phyloP scores from a whole-genome alignment of 805 yeast species.

The Maudiozyma bulderi region DNA sequence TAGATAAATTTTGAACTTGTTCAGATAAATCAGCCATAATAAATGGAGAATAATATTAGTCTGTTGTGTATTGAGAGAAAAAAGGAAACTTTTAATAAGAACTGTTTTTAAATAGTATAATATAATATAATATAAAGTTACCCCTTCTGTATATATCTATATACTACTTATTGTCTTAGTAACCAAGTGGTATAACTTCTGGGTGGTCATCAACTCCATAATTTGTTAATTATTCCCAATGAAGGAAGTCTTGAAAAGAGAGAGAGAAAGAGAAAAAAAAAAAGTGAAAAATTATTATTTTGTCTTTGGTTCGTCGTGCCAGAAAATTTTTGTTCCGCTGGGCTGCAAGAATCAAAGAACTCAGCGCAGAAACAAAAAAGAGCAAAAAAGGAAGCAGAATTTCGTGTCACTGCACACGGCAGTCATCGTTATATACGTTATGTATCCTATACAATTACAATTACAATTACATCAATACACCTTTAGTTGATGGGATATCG shows the following conservation, averaged over 20 bases:
- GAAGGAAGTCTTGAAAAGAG: not conserved
- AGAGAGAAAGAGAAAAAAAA: not conserved
- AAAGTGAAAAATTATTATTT: not conserved
- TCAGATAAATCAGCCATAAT: slow-evolving; percentile 52
- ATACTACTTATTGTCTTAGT: not conserved
- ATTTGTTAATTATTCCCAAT: not conserved
- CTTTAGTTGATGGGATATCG: slow-evolving; percentile 95
- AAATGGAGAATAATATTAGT: not conserved
- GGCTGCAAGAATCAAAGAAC: too few relatives aligned
- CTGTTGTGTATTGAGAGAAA: not conserved
- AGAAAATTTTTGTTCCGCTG: too few relatives aligned
- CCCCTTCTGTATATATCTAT: not conserved
- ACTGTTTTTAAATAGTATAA: too few relatives aligned
- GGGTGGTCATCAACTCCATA: too few relatives aligned
- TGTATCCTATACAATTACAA: not conserved
- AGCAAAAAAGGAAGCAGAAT: too few relatives aligned
- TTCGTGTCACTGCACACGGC: too few relatives aligned
- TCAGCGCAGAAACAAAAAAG: too few relatives aligned
- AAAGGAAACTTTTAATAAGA: too few relatives aligned
- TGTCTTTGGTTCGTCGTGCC: too few relatives aligned
- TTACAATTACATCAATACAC: slow-evolving; percentile 58
- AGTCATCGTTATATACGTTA: too few relatives aligned
- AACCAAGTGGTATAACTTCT: too few relatives aligned
- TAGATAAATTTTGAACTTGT: slow-evolving; percentile 48
- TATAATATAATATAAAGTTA: not conserved